Evolutionary conservation across 345 rosid species (phyloP).

Genomic region (Hibiscus tridactylites): DNA sequence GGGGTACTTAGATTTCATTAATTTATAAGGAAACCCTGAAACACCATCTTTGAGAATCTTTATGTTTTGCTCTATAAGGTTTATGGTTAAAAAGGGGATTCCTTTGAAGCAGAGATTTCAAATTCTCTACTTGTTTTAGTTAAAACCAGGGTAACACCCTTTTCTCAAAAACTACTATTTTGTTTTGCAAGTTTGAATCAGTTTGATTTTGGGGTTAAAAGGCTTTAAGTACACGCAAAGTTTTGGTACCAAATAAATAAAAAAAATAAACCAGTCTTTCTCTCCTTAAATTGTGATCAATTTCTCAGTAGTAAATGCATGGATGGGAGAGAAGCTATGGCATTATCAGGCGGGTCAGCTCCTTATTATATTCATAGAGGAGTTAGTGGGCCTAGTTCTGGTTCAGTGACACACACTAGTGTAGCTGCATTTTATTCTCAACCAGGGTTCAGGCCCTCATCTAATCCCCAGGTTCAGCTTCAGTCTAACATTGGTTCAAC

Average conservation of each 20-base stretch:
- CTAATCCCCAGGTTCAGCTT: constrained; percentile 40
- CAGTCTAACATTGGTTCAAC: constrained; percentile 44
- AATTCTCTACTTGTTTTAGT: constrained; percentile 3
- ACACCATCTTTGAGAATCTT: constrained; percentile 14
- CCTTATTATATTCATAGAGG: constrained; percentile 82
- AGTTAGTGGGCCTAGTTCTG: constrained; percentile 35
- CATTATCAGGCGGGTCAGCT: constrained; percentile 69
- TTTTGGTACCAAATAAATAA: not conserved
- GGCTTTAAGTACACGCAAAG: constrained; percentile 4
- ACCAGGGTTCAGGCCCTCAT: constrained; percentile 49
- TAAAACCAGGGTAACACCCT: constrained; percentile 13
- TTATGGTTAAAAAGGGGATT: constrained; percentile 12
- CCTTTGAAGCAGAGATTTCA: constrained; percentile 7
- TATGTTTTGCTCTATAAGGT: constrained; percentile 16
- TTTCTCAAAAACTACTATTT: constrained; percentile 5
- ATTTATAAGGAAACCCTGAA: constrained; percentile 13
- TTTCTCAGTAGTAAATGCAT: constrained; percentile 58
- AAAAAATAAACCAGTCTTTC: not conserved
- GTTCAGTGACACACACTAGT: constrained; percentile 43
- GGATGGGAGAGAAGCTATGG: constrained; percentile 96
- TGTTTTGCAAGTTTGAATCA: constrained; percentile 1
- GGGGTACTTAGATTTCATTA: constrained; percentile 15
- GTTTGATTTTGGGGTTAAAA: constrained; percentile 6
- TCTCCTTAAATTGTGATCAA: not conserved
- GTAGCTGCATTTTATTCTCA: constrained; percentile 34